Evolutionary conservation across 1,284 basidiomycete genomes (phyloP), one percentile per base, ranked within the genome.

Genomic region (Taiwanofungus camphoratus): DNA sequence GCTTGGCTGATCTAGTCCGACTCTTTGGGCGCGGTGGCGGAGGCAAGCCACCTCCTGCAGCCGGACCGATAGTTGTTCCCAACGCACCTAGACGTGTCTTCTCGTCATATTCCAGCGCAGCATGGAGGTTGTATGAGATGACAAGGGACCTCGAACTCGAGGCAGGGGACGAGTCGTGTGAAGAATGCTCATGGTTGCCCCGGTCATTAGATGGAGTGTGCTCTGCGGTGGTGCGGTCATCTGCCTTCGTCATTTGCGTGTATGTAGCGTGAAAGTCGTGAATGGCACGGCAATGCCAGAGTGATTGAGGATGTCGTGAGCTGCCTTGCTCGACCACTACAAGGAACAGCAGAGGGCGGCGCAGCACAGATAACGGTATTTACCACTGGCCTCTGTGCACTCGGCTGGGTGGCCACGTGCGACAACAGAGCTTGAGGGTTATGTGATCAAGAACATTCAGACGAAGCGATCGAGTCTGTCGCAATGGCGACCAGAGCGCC

Each of bases 81-180:
- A 13, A 24, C 7, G 23, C 6, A 5, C 16, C 31, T 18, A 19
- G 35, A 39, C 49, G 54, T 22, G 44, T 42, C 42, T 67, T 66
- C 44, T 79, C 76, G 45, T 80, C 79, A 50, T 77, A 73, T 53
- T 79, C 71, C 44, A 82, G 65, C 7, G 82, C 57, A 7, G 80
- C 80, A 50, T 79, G 72, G 36, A 82, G 71, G 56, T 82, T 72
- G 1, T 75, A 71, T 2, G 77, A 79, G 46, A 82, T 82, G 16
- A 69, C 61, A 39, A 81, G 60, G 30, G 16, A 38, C 18, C 24
- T 40, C 9, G 35, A 38, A 31, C 39, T 41, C 15, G 36, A 36
- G 18, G 32, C 26, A 44, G 50, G 43, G 35, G 36, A 51, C 48
- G 21, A 21, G 19, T 32, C 43, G 26, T 35, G 32, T 40, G 27